phyloP scores from a whole-genome alignment of 371 early-diverging fungal genomes.

The Chytridium lagenaria region DNA sequence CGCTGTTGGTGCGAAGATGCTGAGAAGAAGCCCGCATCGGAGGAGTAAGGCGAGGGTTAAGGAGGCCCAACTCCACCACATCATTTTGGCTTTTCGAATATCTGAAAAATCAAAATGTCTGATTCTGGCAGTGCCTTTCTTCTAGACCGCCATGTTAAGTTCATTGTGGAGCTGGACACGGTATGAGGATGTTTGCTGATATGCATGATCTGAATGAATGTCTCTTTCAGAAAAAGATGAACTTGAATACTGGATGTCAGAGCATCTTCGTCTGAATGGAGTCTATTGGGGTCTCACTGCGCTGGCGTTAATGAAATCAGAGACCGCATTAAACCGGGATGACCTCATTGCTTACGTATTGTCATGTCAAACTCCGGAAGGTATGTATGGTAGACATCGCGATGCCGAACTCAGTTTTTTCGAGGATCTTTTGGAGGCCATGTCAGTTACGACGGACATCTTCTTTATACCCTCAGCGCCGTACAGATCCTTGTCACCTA shows the following conservation, averaged over 20 bases:
- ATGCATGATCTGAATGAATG: not conserved
- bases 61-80: too few relatives aligned
- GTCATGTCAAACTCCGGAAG: slow-evolving; percentile 80
- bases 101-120: too few relatives aligned
- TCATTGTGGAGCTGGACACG: slow-evolving; percentile 77
- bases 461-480: slow-evolving; percentile 92
- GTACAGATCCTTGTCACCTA: slow-evolving; percentile 89
- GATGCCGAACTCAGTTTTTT: not conserved
- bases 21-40: too few relatives aligned
- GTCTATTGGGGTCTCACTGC: slow-evolving; percentile 96
- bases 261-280: slow-evolving; percentile 87
- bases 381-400: slow-evolving; percentile 15
- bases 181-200: slow-evolving; percentile 36
- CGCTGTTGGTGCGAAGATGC: too few relatives aligned
- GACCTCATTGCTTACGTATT: slow-evolving; percentile 79
- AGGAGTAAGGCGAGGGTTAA: too few relatives aligned
- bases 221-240: slow-evolving; percentile 71
- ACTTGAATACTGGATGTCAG: slow-evolving; percentile 92
- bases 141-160: slow-evolving; percentile 76
- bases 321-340: slow-evolving; percentile 73
- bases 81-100: not conserved
- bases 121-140: slow-evolving; percentile 47
- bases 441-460: slow-evolving; percentile 87
- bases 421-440: slow-evolving; percentile 94
- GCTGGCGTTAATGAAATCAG: slow-evolving; percentile 71